A percentile compares a stretch with the other conserved stretches of the same genome.
These are phyloP conservation scores for Entophlyctis luteolus DNA, from an alignment of 192 early-diverging fungal genomes.

Conservation along the genomic window DNA sequence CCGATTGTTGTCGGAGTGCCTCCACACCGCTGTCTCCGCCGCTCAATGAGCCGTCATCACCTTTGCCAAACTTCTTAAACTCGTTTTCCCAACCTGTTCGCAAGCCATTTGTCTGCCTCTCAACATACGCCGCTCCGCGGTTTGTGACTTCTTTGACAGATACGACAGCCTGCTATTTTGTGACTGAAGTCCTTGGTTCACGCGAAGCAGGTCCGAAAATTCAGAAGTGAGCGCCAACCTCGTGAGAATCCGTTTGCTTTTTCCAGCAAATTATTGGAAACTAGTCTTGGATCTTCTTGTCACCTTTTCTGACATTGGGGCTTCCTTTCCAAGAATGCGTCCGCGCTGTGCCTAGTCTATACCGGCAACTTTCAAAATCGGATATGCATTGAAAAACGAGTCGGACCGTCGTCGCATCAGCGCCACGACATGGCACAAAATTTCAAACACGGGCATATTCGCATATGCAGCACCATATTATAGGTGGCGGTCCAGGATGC, in stretches of 20 bases:
- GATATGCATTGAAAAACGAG: conserved; percentile 93
- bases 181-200: conserved; percentile 30
- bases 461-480: conserved; percentile 88
- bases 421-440: conserved; percentile 69
- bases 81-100: conserved; percentile 7
- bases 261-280: neutral
- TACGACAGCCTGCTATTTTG: conserved; percentile 41
- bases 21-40: neutral
- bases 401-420: conserved; percentile 79
- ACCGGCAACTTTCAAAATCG: conserved; percentile 94
- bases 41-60: neutral
- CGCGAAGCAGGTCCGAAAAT: conserved; percentile 34
- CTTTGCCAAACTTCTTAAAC: neutral
- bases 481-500: neutral
- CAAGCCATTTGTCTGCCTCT: neutral
- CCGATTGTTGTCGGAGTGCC: neutral
- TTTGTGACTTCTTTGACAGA: conserved; percentile 28
- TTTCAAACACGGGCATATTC: conserved; percentile 92
- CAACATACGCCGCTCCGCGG: conserved; percentile 36
- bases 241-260: conserved; percentile 4
- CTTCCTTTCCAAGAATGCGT: conserved; percentile 83
- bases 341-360: conserved; percentile 87
- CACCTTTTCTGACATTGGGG: conserved; percentile 85
- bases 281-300: conserved; percentile 13
- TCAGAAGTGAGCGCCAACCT: conserved; percentile 33